Base-by-base conservation (phyloP, 2,329 filamentous ascomycete genomes). In the Diaporthe aspalathi region DNA sequence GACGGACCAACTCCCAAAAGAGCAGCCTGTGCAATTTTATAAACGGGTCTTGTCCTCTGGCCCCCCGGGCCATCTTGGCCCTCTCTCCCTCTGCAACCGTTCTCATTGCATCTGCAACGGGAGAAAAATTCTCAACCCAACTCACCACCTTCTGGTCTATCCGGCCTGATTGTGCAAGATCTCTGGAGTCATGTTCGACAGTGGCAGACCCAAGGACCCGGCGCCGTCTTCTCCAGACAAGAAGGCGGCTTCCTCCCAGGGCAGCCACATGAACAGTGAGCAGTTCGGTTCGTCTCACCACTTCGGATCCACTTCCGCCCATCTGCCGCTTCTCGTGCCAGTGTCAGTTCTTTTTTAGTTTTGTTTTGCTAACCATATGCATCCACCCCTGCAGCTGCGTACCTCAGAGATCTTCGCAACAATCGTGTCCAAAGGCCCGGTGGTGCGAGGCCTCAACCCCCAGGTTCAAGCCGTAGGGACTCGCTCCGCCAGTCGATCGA, bases 321-420 rank as follows among this genome's bases (percentile, higher is more conserved):
- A 20, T 45, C 24, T 14, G 1, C 43, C 35, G 12, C 2, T 14
- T 38, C 20, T 63, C 27, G 20, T 71, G 27, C 49, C 68, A 32
- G 38, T 20, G 24, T 65, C 68, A n/a, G n/a, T n/a, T n/a, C n/a
- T n/a, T n/a, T n/a, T n/a, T n/a, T n/a, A n/a, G n/a, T n/a, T n/a
- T n/a, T n/a, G n/a, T n/a, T n/a, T 68, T 52, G 67, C 73, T 75
- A 57, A 75, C 72, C 70, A 71, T 72, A 60, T 71, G 75, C 63
- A 43, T 32, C 49, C 54, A 14, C 12, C 47, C 45, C 52, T 74
- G 73, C 81, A 94, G 92, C 90, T 75, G 85, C 86, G 72, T 95
- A 94, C 80, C 87, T 94, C 45, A 86, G 91, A 75, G 89, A 91
- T 75, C 87, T 95, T 45, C 91, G 93, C 75, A 89, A 87, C 75